Conservation (phyloP, 2,329 filamentous ascomycete species). For the Immersiporthe knoxdaviesiana region DNA sequence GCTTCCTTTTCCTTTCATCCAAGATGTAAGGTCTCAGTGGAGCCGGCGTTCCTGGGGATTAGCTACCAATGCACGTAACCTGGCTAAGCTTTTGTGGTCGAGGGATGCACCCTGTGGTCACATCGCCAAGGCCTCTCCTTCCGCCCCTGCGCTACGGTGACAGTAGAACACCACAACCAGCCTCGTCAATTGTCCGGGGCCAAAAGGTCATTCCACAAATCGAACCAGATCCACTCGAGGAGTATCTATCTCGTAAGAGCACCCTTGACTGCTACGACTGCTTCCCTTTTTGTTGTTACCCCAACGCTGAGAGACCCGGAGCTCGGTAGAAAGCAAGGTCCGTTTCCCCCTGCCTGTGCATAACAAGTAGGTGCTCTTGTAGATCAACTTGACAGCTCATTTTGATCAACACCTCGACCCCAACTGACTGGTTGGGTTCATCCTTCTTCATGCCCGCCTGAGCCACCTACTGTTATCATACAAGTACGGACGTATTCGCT, state of each 20-base stretch:
- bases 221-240: background rate
- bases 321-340: background rate
- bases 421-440: background rate
- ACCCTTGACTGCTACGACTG: background rate
- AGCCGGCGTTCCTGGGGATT: background rate
- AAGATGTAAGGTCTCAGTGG: background rate
- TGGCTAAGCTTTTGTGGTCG: background rate
- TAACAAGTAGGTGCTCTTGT: background rate
- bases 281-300: background rate
- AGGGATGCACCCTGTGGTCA: background rate
- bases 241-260: background rate
- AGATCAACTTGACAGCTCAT: background rate
- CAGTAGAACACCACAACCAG: no score
- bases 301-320: background rate
- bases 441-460: no score
- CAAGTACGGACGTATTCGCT: no score
- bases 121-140: background rate
- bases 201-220: background rate
- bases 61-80: background rate
- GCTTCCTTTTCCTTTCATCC: no score
- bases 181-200: background rate
- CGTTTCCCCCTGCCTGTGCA: background rate
- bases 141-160: no score
- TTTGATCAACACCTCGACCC: background rate
- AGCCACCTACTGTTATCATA: background rate